These are phyloP conservation scores for Naematelia aurantialba DNA, from an alignment of 768 basidiomycete species.

Conservation along the genomic window DNA sequence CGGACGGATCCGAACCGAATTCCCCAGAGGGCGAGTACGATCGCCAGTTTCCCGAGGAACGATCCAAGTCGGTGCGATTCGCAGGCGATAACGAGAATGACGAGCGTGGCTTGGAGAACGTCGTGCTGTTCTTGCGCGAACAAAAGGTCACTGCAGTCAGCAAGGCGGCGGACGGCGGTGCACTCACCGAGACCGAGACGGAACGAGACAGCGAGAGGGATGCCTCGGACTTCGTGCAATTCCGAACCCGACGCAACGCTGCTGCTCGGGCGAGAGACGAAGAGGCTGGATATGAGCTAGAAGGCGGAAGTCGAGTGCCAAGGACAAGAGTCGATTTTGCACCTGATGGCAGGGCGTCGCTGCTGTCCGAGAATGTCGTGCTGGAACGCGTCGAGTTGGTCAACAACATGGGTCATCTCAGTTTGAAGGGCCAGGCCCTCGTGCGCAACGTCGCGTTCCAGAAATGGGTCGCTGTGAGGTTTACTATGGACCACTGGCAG, in stretches of 20 bases:
- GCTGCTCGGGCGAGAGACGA: slow-evolving; percentile 41
- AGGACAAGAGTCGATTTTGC: slow-evolving; percentile 44
- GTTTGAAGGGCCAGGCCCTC: slow-evolving; percentile 66
- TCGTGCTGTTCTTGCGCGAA: slow-evolving; percentile 87
- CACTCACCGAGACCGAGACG: slow-evolving; percentile 57
- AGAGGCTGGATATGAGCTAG: slow-evolving; percentile 31
- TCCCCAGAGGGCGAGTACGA: slow-evolving; percentile 57
- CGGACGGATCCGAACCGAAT: slow-evolving; percentile 62
- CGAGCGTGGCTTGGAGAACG: slow-evolving; percentile 82
- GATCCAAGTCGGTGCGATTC: slow-evolving; percentile 82
- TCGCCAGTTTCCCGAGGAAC: slow-evolving; percentile 39
- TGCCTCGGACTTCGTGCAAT: slow-evolving; percentile 45
- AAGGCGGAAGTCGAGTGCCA: slow-evolving; percentile 42
- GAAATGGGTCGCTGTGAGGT: slow-evolving; percentile 81
- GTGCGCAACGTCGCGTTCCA: slow-evolving; percentile 82
- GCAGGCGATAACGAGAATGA: slow-evolving; percentile 39
- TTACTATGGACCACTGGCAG: slow-evolving; percentile 93
- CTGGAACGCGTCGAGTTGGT: slow-evolving; percentile 52
- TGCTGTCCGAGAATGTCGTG: slow-evolving; percentile 49
- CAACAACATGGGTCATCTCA: slow-evolving; percentile 47
- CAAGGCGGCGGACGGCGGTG: slow-evolving; percentile 52
- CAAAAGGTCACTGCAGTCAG: slow-evolving; percentile 93
- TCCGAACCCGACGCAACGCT: slow-evolving; percentile 43
- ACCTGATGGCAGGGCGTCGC: slow-evolving; percentile 27
- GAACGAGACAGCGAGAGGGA: slow-evolving; percentile 53